Percentiles rank a stretch among this genome's conserved stretches.
Conservation (phyloP, 2,329 filamentous ascomycete species). For the Diplodia sapinea region DNA sequence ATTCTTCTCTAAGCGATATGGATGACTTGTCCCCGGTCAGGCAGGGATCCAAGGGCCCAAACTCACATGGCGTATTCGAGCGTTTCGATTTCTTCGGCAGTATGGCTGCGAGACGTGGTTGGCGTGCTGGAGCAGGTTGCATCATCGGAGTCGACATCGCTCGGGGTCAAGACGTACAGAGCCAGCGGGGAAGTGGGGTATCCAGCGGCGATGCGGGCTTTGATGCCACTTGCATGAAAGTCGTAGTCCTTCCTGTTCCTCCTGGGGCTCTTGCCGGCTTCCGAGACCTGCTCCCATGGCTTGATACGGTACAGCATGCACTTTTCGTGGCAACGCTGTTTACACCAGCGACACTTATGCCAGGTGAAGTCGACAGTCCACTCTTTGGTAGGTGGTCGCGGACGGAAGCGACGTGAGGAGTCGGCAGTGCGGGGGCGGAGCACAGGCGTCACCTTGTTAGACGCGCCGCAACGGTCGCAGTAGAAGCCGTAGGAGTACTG, state of each 20-base stretch:
- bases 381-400: not conserved
- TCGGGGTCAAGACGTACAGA: not conserved
- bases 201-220: not conserved
- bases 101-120: not conserved
- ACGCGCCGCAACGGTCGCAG: constrained; percentile 15
- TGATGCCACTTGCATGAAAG: not conserved
- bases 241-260: constrained; percentile 16
- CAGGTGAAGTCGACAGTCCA: constrained; percentile 11
- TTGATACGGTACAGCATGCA: constrained; percentile 11
- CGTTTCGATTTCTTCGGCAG: constrained; percentile 6
- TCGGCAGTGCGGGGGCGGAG: not conserved
- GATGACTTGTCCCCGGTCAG: not conserved
- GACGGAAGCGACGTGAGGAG: not conserved
- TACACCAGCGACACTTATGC: constrained; percentile 8
- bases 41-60: not conserved
- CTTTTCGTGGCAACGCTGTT: not conserved
- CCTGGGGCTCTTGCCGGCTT: not conserved
- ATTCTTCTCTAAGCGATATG: too few relatives aligned
- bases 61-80: constrained; percentile 8
- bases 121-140: not conserved
- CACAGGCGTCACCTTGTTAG: constrained; percentile 6
- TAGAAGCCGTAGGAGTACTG: constrained; percentile 10
- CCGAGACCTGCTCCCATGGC: not conserved
- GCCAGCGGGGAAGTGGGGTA: constrained; percentile 4
- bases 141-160: not conserved